Percentiles rank a stretch among this genome's conserved stretches.
Conservation (phyloP, 2,329 filamentous ascomycete genomes). For the Pseudogymnoascus sp. region DNA sequence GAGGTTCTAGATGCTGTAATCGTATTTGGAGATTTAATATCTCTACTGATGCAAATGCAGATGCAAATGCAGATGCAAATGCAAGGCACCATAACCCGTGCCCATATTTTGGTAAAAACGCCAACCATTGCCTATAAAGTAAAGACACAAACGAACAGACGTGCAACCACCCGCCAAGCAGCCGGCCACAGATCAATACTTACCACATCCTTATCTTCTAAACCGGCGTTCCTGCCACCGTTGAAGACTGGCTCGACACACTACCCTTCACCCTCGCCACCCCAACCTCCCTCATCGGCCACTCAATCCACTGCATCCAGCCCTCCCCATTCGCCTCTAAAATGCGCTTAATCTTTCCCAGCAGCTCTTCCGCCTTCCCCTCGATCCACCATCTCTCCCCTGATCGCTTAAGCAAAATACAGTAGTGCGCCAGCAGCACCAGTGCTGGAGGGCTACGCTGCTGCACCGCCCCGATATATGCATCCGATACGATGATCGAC, state of each 20-base stretch:
- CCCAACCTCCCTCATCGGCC: constrained; percentile 17
- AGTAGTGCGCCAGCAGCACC: constrained; percentile 31
- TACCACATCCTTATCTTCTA: not conserved
- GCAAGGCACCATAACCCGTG: constrained; percentile 3
- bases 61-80: not conserved
- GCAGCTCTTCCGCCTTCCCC: constrained; percentile 33
- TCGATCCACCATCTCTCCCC: constrained; percentile 36
- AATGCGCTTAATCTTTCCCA: constrained; percentile 28
- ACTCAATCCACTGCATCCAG: constrained; percentile 17
- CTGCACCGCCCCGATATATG: constrained; percentile 27
- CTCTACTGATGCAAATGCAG: not conserved
- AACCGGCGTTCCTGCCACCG: not conserved
- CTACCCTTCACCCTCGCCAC: not conserved
- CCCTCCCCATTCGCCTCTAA: constrained; percentile 11
- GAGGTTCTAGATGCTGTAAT: not conserved
- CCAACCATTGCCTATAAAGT: not conserved
- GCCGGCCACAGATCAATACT: not conserved
- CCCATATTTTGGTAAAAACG: not conserved
- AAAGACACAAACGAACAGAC: not conserved
- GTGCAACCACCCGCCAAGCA: not conserved
- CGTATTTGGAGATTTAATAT: not conserved
- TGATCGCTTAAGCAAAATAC: constrained; percentile 31
- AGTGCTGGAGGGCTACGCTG: constrained; percentile 30
- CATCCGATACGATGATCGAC: constrained; percentile 30
- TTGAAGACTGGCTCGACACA: not conserved